Evolutionary conservation across 352 stramenopile genomes (phyloP), one percentile per base, ranked within the genome.

Genomic region (Phytopythium oedochilum): DNA sequence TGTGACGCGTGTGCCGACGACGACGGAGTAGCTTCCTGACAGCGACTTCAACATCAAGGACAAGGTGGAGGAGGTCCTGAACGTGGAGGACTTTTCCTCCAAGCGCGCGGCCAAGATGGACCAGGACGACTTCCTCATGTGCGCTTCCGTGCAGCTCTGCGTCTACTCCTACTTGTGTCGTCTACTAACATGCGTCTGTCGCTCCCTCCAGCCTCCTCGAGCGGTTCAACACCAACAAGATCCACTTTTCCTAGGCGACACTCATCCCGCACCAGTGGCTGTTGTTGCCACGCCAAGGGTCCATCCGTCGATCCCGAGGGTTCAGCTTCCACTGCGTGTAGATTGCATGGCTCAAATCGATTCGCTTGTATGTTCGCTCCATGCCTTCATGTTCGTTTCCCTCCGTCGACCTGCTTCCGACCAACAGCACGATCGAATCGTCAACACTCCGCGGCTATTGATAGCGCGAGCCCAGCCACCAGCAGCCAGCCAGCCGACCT

Each of bases 121-220:
- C 74, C 83, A 98, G 31, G 96, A 99, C 68, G 97, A 99, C 66
- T 99, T 99, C 61, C 80, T 99, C 34, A 74, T 88, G 74, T 92
- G 78, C 44, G 83, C 74, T 18, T 9, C 11, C 31, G 2, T 10
- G 20, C 36, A 5, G 6, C 5, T 22, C 15, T 58, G 14, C 3
- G 14, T 39, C 42, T 26, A 7, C 34, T 12, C 28, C 47, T 38
- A 51, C 20, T 49, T 20, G 29, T 18, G 34, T 18, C 22, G 7
- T 5, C 29, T 1, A 25, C 43, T 32, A 14, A 40, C 18, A 40
- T 3, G 5, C 18, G 39, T 32, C 38, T 52, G 11, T 60, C 1
- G 12, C 36, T 42, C 29, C 47, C 15, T 49, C 23, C 53, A 93
- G 81, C 20, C 57, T 99, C 29, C 78, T 99, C 22, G 86, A 94